phyloP scores from a whole-genome alignment of 1,284 basidiomycete species.

The Ustilago sp. region DNA sequence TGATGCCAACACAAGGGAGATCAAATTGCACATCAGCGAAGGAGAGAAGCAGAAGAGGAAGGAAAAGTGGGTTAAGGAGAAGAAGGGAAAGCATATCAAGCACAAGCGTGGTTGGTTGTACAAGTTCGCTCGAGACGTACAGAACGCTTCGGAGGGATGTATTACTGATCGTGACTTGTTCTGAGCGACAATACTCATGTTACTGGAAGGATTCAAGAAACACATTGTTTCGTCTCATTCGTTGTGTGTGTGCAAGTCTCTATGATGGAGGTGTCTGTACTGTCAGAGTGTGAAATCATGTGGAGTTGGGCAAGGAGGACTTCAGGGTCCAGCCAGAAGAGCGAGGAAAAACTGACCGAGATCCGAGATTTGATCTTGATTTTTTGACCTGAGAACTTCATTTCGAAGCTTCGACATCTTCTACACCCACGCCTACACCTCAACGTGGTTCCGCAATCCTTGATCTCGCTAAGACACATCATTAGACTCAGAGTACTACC shows the following conservation, averaged over 20 bases:
- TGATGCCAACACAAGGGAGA: conserved; percentile 71
- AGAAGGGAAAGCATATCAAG: conserved; percentile 37
- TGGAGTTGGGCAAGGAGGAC: not conserved
- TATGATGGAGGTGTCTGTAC: not conserved
- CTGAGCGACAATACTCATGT: conserved; percentile 8
- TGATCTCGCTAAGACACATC: too few relatives aligned
- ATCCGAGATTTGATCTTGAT: conserved; percentile 21
- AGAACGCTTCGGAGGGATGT: conserved; percentile 51
- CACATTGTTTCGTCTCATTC: not conserved
- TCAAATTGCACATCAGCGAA: conserved; percentile 46
- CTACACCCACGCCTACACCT: not conserved
- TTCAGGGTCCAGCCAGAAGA: conserved; percentile 19
- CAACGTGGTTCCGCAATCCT: too few relatives aligned
- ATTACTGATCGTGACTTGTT: conserved; percentile 49
- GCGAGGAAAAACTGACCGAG: conserved; percentile 10
- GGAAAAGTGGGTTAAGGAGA: conserved; percentile 42
- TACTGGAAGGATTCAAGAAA: conserved; percentile 4
- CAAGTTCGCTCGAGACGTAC: conserved; percentile 51
- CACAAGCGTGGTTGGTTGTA: conserved; percentile 51
- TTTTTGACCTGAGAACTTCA: conserved; percentile 17
- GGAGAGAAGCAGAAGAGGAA: conserved; percentile 32
- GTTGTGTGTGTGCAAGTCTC: not conserved
- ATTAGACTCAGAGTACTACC: too few relatives aligned
- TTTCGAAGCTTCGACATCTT: not conserved
- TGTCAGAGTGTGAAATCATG: not conserved